Evolutionary conservation across 2,329 filamentous ascomycete species (phyloP).

Genomic region (Pseudodiploospora longispora): DNA sequence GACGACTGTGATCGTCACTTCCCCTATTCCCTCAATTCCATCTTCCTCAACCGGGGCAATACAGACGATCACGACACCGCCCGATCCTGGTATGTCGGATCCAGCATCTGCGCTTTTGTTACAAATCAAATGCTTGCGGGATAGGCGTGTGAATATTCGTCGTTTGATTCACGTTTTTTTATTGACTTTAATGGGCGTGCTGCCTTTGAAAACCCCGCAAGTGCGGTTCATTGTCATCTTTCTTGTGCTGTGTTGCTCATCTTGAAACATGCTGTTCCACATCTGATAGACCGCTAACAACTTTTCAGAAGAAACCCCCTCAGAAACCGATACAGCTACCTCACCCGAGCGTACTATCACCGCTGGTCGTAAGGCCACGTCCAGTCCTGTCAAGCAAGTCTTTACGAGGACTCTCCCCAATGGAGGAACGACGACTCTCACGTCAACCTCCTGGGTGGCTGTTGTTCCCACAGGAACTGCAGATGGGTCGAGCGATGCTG

Average conservation of each 20-base stretch:
- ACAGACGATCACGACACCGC: conserved; percentile 9
- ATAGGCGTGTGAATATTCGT: no score
- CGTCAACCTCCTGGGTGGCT: conserved; percentile 41
- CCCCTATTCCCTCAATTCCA: conserved; percentile 14
- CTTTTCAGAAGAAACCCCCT: conserved; percentile 1
- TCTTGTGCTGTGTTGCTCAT: no score
- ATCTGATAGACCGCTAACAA: conserved; percentile 9
- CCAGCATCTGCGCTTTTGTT: conserved; percentile 15
- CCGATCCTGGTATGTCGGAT: conserved; percentile 24
- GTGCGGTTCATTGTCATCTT: conserved; percentile 9
- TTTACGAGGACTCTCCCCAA: conserved; percentile 38
- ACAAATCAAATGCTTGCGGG: no score
- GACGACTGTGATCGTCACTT: conserved; percentile 21
- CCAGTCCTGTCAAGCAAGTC: conserved; percentile 29
- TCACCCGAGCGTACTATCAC: conserved; percentile 23
- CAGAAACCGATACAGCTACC: conserved; percentile 8
- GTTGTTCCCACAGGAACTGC: conserved; percentile 29
- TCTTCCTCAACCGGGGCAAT: conserved; percentile 9
- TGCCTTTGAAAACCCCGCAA: conserved; percentile 9
- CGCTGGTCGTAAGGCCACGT: conserved; percentile 25
- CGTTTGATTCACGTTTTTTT: no score
- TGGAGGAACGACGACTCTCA: conserved; percentile 37
- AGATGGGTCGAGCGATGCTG: conserved; percentile 20
- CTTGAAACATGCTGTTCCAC: no score
- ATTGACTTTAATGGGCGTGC: no score